These are phyloP conservation scores for Citrus cavaleriei DNA, from an alignment of 345 rosid genomes.

Conservation along the genomic window DNA sequence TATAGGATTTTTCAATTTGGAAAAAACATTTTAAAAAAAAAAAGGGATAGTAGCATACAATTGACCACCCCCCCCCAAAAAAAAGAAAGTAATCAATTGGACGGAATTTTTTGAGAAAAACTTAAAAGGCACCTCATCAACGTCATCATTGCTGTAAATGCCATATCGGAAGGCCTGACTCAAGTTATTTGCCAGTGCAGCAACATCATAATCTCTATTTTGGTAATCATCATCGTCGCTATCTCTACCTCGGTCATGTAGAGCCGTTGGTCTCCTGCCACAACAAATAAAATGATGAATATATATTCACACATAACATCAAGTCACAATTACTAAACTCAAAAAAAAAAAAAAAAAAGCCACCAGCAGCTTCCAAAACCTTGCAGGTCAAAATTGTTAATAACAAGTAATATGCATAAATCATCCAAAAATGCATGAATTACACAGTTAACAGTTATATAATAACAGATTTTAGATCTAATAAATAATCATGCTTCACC, in stretches of 20 bases:
- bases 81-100: too few species aligned
- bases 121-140: conserved; percentile 59
- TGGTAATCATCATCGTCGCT: conserved; percentile 94
- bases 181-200: conserved; percentile 84
- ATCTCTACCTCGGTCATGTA: conserved; percentile 78
- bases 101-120: too few species aligned
- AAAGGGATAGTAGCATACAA: neutral
- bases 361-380: neutral
- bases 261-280: conserved; percentile 84
- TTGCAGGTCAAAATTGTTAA: neutral
- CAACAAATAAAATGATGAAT: neutral
- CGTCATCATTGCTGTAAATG: conserved; percentile 70
- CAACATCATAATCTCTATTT: conserved; percentile 94
- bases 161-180: conserved; percentile 93
- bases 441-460: neutral
- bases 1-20: neutral
- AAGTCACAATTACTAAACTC: neutral
- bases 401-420: neutral
- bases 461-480: neutral
- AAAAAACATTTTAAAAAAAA: neutral
- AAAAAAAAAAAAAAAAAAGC: neutral
- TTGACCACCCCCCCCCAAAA: too few species aligned
- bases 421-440: neutral
- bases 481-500: neutral
- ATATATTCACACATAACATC: neutral